Percentiles rank a stretch among this genome's conserved stretches.
Conservation (phyloP, 805 yeast genomes). For the Barnettozyma wickerhamii region DNA sequence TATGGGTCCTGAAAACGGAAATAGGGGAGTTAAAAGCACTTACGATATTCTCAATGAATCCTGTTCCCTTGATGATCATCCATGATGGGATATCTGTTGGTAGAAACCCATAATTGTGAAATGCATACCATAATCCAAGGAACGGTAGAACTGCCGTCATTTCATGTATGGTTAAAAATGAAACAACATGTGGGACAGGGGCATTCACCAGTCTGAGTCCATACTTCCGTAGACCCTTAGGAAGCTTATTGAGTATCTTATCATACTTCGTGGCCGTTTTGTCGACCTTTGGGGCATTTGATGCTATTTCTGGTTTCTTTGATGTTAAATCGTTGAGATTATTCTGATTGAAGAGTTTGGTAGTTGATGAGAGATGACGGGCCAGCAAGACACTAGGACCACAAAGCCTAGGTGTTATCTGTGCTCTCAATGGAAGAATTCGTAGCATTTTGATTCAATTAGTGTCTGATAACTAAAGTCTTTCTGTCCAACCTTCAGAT, state of each 20-base stretch:
- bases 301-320: not conserved
- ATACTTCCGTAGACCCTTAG: constrained; percentile 46
- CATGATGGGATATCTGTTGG: constrained; percentile 56
- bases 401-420: not conserved
- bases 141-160: constrained; percentile 70
- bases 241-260: constrained; percentile 35
- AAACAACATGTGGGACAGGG: constrained; percentile 56
- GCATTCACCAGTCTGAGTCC: constrained; percentile 47
- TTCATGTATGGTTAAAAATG: constrained; percentile 70
- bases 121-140: constrained; percentile 59
- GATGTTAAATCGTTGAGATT: not conserved
- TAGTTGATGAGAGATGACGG: not conserved
- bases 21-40: constrained; percentile 21
- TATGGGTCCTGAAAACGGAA: constrained; percentile 26
- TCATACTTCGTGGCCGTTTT: constrained; percentile 3
- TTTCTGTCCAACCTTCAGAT: too few species aligned
- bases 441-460: too few species aligned
- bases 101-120: constrained; percentile 51
- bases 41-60: constrained; percentile 50
- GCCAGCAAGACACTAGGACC: not conserved
- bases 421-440: too few species aligned
- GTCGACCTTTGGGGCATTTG: not conserved
- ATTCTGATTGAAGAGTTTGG: not conserved
- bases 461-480: too few species aligned
- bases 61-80: constrained; percentile 57